A percentile compares a stretch with the other conserved stretches of the same genome.
These are phyloP conservation scores for Cucumis cinereus DNA, from an alignment of 306 rosid species.

Conservation along the genomic window DNA sequence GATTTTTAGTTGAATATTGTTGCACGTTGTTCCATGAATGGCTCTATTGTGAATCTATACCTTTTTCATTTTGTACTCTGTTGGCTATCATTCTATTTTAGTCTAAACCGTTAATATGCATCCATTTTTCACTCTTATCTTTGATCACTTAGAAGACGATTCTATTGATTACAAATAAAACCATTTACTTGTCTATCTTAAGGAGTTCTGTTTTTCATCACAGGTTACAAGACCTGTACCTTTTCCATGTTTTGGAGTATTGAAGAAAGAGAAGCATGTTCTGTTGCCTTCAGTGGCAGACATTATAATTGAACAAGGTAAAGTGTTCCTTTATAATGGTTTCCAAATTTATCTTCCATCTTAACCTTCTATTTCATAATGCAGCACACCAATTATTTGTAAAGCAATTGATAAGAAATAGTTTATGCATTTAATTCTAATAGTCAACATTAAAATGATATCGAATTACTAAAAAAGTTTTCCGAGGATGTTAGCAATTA, in stretches of 20 bases:
- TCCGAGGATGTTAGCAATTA: background rate
- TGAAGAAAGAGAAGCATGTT: conserved; percentile 88
- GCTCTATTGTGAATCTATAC: background rate
- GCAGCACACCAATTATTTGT: background rate
- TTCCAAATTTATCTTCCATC: background rate
- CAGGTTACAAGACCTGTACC: conserved; percentile 81
- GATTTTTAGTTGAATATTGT: background rate
- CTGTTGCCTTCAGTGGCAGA: conserved; percentile 69
- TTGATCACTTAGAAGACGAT: background rate
- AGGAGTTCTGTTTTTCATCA: conserved; percentile 15
- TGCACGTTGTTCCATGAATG: background rate
- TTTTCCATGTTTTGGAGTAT: conserved; percentile 80
- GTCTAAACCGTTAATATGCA: background rate
- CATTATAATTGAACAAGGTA: conserved; percentile 90
- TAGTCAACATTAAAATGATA: background rate
- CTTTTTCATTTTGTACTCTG: background rate
- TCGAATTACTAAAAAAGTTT: background rate
- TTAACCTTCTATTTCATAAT: background rate
- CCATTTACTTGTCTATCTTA: background rate
- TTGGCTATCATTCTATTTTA: background rate
- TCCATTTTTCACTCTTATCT: background rate
- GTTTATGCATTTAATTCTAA: background rate
- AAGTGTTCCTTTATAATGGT: background rate
- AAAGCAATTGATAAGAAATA: background rate
- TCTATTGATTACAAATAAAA: background rate